Base-by-base conservation (phyloP, 192 early-diverging fungal species). In the Backusella macrospora region DNA sequence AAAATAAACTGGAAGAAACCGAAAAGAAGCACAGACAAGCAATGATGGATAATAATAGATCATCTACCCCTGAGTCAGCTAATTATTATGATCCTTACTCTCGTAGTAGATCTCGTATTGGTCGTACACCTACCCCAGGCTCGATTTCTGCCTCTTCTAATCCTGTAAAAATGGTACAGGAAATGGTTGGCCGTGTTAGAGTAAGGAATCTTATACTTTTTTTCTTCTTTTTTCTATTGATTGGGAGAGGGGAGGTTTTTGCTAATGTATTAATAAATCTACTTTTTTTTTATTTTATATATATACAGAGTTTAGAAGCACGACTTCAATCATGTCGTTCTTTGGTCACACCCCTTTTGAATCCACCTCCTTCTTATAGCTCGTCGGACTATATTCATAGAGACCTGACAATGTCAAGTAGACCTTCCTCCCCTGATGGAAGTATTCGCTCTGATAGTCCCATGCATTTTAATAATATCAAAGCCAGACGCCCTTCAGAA, bases 101-200 rank as follows among this genome's bases (percentile, higher is more conserved):
- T 23, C 73, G 69, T 29, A 76, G 47, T 45, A 49, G 72, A 62
- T 59, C 46, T 8, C 70, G 79, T 37, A 77, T 77, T 16, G 68
- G 75, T 18, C 65, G 72, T 4, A 70, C 73, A 59, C 39, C 52
- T 13, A 77, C n/a, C 2, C 46, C 29, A 6, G 76, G 63, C 26
- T 65, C 64, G 6, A 48, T 71, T 49, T 72, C 74, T 5, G 69
- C 78, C 29, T 76, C 81, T 15, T 78, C 83, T 15, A 91, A 90
- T 74, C 88, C 91, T 10, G 87, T 90, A 63, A 84, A 85, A 39
- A 84, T 90, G 78, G 88, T 92, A 8, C 90, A 92, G 69, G 90
- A 93, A 39, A 93, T 94, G 80, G 91, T 94, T 70, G 85, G 89
- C 37, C 82, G 92, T 18, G 92, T 93, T 55, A 92, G 88, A 85